A percentile compares a stretch with the other conserved stretches of the same genome.
These are phyloP conservation scores for Dictyostelium firmibasis DNA, from an alignment of 78 protist species.

Conservation along the genomic window DNA sequence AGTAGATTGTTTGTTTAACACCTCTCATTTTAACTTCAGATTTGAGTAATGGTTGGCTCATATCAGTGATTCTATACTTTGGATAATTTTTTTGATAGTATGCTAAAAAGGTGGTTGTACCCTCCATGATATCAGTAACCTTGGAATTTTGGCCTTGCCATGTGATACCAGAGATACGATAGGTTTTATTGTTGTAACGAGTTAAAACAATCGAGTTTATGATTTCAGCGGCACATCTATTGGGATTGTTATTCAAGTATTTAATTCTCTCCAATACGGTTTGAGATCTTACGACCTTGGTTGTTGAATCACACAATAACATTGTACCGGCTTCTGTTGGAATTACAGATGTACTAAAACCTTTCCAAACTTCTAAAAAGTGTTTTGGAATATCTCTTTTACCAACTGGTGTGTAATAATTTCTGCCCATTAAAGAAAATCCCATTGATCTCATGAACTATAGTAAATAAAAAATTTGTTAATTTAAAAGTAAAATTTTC, in stretches of 20 bases:
- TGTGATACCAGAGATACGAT: neutral
- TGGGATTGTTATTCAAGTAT: neutral
- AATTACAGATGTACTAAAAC: conserved; percentile 1
- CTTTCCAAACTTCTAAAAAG: conserved; percentile 36
- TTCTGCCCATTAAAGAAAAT: conserved; percentile 39
- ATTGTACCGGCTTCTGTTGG: conserved; percentile 23
- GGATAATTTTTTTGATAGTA: conserved; percentile 9
- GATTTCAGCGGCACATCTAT: neutral
- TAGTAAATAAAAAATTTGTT: no score
- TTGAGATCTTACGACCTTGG: neutral
- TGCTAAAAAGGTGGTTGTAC: neutral
- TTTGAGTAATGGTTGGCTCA: conserved; percentile 20
- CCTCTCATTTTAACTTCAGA: conserved; percentile 32
- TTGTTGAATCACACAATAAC: neutral
- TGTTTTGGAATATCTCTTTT: neutral
- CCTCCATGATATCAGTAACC: neutral
- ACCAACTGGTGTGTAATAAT: conserved; percentile 3
- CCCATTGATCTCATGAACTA: neutral
- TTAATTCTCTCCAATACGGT: neutral
- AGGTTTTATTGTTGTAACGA: conserved; percentile 35
- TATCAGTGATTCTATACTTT: neutral
- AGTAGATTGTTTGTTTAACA: conserved; percentile 2
- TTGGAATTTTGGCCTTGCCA: neutral
- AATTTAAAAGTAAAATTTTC: no score
- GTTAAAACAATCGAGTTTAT: conserved; percentile 16